Base-by-base conservation (phyloP, 2,329 filamentous ascomycete genomes). In the Xenoacremonium recifei region DNA sequence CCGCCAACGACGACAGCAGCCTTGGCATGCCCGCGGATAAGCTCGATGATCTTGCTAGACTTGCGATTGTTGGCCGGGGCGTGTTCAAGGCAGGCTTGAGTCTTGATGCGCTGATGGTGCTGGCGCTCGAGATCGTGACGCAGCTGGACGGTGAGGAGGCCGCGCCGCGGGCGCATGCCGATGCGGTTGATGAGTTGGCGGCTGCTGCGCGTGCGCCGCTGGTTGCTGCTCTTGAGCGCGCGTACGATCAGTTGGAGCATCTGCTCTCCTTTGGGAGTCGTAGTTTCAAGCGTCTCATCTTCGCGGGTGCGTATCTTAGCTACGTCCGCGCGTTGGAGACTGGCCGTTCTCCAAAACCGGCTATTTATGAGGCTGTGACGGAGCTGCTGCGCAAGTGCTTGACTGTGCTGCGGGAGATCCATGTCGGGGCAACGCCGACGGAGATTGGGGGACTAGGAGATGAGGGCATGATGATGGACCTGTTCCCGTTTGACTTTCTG, bases 31-130 rank as follows among this genome's bases (percentile, higher is more conserved):
- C 53, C 1, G 23, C 49, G 5, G 35, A 44, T 9, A 23, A 42
- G 5, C 57, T 53, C 53, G 53, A 55, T 10, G 53, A 57, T 15
- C 38, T 50, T 16, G 51, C 51, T 19, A 51, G 49, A 1, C 35
- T 58, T n/a, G 48, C 53, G 3, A 51, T 58, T 35, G 53, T 58
- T 5, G 55, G 55, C 6, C 50, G 55, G 4, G 55, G 55, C 1
- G 15, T 58, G 7, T 58, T 58, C 37, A 58, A 58, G 42, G 55
- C 55, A 42, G 43, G 49, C 9, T 13, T 58, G n/a, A 58, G 49
- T 11, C 55, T 58, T 12, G 55, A 58, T 37, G 55, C 55, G 21
- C 52, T 53, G 30, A 47, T 58, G 4, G 41, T 57, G 6, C 31
- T 58, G 6, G 46, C 51, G 4, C 42, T 58, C 3, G 53, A 57